Base-by-base conservation (phyloP, 1,139 yeast genomes). In the Protomyces pachydermus region DNA sequence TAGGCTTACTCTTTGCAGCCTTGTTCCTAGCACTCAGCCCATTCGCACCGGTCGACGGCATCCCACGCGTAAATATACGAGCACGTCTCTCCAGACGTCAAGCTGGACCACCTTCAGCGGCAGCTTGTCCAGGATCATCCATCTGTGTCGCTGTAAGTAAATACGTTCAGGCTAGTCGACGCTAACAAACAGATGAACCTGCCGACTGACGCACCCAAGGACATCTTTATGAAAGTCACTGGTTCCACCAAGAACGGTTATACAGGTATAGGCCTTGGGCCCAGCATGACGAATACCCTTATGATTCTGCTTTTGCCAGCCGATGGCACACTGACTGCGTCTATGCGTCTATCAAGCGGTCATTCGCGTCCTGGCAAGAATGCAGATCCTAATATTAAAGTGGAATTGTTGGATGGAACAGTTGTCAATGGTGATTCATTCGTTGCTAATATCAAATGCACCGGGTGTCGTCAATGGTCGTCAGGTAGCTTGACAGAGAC, bases 231-330 rank as follows among this genome's bases (percentile, higher is more conserved):
- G 34, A 57, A 50, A 18, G 51, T 57, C 55, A 57, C 61, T 2
- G 61, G 61, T 1, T 53, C 61, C 8, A 28, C 61, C 16, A 50
- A 23, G 18, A 34, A 32, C n/a, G 37, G 28, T 16, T 57, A 57
- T 18, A 57, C 61, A 4, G 61, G 61, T 4, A 38, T 57, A n/a
- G 61, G 61, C 8, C 37, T 57, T 25, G 54, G 50, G 16, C 55
- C 54, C 6, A 35, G 55, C 42, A 57, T 57, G 61, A 37, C 46
- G n/a, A 34, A 57, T n/a, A 34, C 50, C 50, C 50, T 57, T 16
- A 57, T 57, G 61, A 14, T 57, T 3, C 35, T 57, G 34, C 38
- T 57, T 18, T 57, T 57, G 35, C 61, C 61, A 10, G 32, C 54
- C 9, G 16, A 28, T 9, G 48, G 48, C 9, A 48, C 48, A 5